Conservation (phyloP, 2,329 filamentous ascomycete species). For the Fusarium euwallaceae region DNA sequence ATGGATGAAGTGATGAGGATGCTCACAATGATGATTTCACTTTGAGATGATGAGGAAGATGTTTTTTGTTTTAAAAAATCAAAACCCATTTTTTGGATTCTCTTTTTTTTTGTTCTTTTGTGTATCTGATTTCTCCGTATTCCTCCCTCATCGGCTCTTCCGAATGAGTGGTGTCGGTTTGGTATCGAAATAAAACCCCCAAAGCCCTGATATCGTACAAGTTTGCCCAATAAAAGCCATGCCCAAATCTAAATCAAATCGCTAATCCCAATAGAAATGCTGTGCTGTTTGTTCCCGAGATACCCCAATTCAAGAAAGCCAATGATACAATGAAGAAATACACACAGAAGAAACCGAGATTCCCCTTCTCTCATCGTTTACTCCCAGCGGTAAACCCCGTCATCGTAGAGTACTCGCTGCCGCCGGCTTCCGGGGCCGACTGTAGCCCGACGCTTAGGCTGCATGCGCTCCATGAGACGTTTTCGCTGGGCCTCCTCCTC, state of each 20-base stretch:
- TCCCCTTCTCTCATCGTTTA: slow-evolving; percentile 42
- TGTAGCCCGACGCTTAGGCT: slow-evolving; percentile 53
- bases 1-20: neutral
- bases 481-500: slow-evolving; percentile 56
- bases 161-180: slow-evolving; percentile 15
- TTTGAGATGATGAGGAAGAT: neutral
- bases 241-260: slow-evolving; percentile 29
- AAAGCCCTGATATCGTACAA: neutral
- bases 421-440: slow-evolving; percentile 54
- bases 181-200: slow-evolving; percentile 21
- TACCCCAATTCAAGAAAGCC: slow-evolving; percentile 18
- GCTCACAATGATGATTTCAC: slow-evolving; percentile 5
- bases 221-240: slow-evolving; percentile 10
- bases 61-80: slow-evolving; percentile 23
- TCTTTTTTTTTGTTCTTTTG: slow-evolving; percentile 34
- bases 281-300: slow-evolving; percentile 7
- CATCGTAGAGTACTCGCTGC: slow-evolving; percentile 53
- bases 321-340: slow-evolving; percentile 41
- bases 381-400: slow-evolving; percentile 57
- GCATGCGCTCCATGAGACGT: slow-evolving; percentile 58
- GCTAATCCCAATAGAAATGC: slow-evolving; percentile 18
- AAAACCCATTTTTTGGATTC: slow-evolving; percentile 32
- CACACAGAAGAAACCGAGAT: neutral
- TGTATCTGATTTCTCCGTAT: slow-evolving; percentile 39
- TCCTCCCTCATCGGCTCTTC: slow-evolving; percentile 25